Conservation (phyloP, 768 basidiomycete genomes). For the Leccinum variicolor region DNA sequence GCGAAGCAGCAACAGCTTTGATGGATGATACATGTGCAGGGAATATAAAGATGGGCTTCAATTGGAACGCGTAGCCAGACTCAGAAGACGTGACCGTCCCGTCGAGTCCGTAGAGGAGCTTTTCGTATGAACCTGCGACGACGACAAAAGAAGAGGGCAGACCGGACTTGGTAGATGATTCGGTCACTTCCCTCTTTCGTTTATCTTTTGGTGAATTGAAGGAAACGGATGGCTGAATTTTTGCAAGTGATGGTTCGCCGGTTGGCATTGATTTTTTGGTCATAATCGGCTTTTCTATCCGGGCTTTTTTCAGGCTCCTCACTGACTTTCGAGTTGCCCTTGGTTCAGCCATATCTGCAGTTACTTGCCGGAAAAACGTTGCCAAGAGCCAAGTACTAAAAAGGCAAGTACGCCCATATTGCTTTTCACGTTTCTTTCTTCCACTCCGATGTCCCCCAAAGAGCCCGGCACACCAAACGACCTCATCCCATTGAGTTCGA, state of each 20-base stretch:
- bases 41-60: constrained; percentile 91
- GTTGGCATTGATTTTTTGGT: neutral
- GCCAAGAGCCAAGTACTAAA: neutral
- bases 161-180: neutral
- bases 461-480: neutral
- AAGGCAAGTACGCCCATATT: neutral
- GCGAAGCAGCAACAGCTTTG: constrained; percentile 85
- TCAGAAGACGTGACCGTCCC: constrained; percentile 45
- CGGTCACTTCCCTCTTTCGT: constrained; percentile 21
- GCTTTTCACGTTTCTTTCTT: too few species aligned
- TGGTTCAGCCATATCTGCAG: constrained; percentile 13
- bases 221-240: constrained; percentile 2
- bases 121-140: constrained; percentile 94
- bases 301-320: constrained; percentile 23
- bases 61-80: constrained; percentile 32
- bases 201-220: constrained; percentile 28
- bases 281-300: constrained; percentile 15
- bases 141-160: constrained; percentile 74
- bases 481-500: too few species aligned
- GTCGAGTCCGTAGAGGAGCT: constrained; percentile 87
- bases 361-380: too few species aligned
- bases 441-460: too few species aligned
- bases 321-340: constrained; percentile 18
- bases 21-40: constrained; percentile 95
- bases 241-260: neutral